Base-by-base conservation (phyloP, 352 stramenopile genomes). In the Globisporangium middletonii region DNA sequence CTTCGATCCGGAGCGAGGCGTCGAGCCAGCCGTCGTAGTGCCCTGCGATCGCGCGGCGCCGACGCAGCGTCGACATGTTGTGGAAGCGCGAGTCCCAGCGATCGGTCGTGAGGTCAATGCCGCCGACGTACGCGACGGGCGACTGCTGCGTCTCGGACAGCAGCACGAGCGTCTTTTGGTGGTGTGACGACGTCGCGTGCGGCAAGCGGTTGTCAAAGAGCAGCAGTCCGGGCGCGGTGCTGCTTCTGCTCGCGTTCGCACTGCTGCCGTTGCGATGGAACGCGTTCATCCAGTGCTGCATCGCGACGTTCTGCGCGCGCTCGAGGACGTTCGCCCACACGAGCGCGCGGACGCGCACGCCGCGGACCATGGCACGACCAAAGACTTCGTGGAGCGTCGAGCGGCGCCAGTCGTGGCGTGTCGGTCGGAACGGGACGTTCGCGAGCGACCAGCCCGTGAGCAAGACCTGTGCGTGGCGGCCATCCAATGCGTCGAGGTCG, bases 101-200 rank as follows among this genome's bases (percentile, higher is more conserved):
- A 42, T 86, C 74, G 18, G 68, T 67, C 7, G 69, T 81, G 27
- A 84, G 41, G 55, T 89, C 79, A 26, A 87, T 56, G 7, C 77
- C 79, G 15, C 79, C 79, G 3, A 87, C 58, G 38, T 75, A 86
- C 4, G 72, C 75, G 4, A 75, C 53, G 1, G 16, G 7, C 9
- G 33, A 26, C 15, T 57, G 43, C 27, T 73, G 64, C 35, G 67
- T 75, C 19, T 72, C 68, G 3, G 0, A 59, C 57, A 9, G 16
- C 16, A 89, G 52, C 6, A 86, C 67, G n/a, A 90, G 59, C 26
- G 74, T 87, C 54, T 90, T 89, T 59, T 90, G 79, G 46, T 90
- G 79, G 38, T 88, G 76, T 35, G 80, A 84, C 30, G 74, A 82
- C 26, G 76, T 85, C 7, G 58, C 30, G 46, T 81, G 65, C 11